Conservation (phyloP, 2,329 filamentous ascomycete genomes). For the Xylariaceae sp. region DNA sequence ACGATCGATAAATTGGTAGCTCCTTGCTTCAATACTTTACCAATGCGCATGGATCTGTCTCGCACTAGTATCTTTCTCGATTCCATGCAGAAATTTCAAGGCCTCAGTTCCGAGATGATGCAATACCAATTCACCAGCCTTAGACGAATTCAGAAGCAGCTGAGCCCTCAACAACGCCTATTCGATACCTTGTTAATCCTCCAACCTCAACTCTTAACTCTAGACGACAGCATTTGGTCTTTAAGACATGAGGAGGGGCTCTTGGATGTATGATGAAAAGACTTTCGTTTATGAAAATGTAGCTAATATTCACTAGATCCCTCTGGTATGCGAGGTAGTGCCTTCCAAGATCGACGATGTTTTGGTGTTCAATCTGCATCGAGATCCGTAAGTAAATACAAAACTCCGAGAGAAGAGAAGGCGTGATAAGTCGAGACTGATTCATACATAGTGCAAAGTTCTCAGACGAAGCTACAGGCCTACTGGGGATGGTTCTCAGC, state of each 20-base stretch:
- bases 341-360: conserved; percentile 50
- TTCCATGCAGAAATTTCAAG: conserved; percentile 58
- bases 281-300: too few relatives aligned
- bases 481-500: conserved; percentile 28
- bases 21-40: conserved; percentile 89
- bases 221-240: conserved; percentile 54
- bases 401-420: not conserved
- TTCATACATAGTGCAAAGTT: conserved; percentile 21
- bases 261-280: conserved; percentile 59
- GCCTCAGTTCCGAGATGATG: conserved; percentile 57
- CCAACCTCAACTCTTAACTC: conserved; percentile 59
- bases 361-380: conserved; percentile 60
- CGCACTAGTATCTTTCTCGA: conserved; percentile 47
- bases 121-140: conserved; percentile 72
- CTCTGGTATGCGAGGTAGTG: conserved; percentile 37
- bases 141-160: conserved; percentile 61
- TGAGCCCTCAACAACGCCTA: conserved; percentile 46
- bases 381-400: conserved; percentile 42
- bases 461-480: conserved; percentile 14
- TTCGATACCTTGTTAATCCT: conserved; percentile 81
- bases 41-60: conserved; percentile 58
- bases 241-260: conserved; percentile 53
- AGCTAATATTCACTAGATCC: too few relatives aligned
- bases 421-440: conserved; percentile 12
- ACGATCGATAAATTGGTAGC: conserved; percentile 71